Evolutionary conservation across 1,139 yeast species (phyloP), one percentile per base, ranked within the genome.

Genomic region (Geotrichum carabidarum): DNA sequence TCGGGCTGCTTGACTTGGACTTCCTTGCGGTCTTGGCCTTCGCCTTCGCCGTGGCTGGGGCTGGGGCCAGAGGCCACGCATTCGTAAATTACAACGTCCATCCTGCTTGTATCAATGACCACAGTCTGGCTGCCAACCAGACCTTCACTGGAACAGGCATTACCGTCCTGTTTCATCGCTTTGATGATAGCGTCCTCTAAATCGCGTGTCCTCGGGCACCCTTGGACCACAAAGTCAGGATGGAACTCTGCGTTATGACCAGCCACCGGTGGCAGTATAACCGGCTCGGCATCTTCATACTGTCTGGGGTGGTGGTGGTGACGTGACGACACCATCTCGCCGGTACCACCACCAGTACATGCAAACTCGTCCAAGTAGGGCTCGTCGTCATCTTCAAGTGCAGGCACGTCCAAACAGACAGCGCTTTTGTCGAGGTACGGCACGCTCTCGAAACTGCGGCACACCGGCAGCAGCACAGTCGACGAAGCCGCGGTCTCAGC

Each of bases 211-310:
- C 57, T 49, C 5, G 65, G 61, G 17, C 64, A 63, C 5, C 66
- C 68, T 46, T 66, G 69, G 3, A 66, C 48, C 12, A 59, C 50
- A 50, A 65, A 66, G 22, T 65, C 68, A 2, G 69, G 68, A 51
- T 64, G 68, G 50, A 64, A 61, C 37, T 64, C 66, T 1, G 64
- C 57, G 31, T 63, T 53, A 49, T 64, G 65, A 5, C 69, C 69
- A 0, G 65, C 68, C 11, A 65, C 57, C 2, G 66, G 63, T 2
- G 68, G 66, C 6, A 65, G 58, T 34, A 61, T 56, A 22, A 15
- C 35, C 38, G n/a, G 53, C 34, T 4, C 17, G 49, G 14, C 43
- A 14, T 12, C 12, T 15, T 15, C 30, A 34, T 7, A 12, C 37
- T 18, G 34, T 14, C 11, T 22, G 27, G 27, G 4, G 5, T 22